Conservation (phyloP, 768 basidiomycete genomes). For the Coprinopsis sp. region DNA sequence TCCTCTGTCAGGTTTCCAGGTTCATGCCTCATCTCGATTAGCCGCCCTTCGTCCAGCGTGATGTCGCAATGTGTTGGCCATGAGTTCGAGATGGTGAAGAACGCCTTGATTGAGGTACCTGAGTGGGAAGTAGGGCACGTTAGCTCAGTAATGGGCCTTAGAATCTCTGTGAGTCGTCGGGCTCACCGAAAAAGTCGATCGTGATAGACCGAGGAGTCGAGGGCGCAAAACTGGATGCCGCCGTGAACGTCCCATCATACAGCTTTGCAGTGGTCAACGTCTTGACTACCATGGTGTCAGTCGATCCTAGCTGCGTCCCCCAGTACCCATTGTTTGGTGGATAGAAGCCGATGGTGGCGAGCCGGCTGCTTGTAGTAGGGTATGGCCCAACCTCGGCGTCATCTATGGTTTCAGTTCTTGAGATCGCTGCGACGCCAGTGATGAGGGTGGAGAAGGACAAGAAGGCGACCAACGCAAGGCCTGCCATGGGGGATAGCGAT, state of each 20-base stretch:
- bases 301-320: not conserved
- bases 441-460: not conserved
- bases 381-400: not conserved
- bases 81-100: slow-evolving; percentile 1
- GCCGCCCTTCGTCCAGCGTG: not conserved
- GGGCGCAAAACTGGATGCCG: not conserved
- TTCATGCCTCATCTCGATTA: not conserved
- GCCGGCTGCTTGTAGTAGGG: not conserved
- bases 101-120: not conserved
- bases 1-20: not conserved
- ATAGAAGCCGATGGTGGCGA: not conserved
- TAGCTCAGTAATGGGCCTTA: too few species aligned
- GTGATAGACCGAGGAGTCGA: not conserved
- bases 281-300: not conserved
- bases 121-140: not conserved
- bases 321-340: not conserved
- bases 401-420: not conserved
- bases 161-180: not conserved
- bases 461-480: slow-evolving; percentile 1
- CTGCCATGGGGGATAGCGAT: not conserved
- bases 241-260: not conserved
- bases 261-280: not conserved
- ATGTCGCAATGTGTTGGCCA: not conserved
- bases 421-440: not conserved
- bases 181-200: slow-evolving; percentile 1